Conservation (phyloP, 2,329 filamentous ascomycete species). For the Hypocreales sp. region DNA sequence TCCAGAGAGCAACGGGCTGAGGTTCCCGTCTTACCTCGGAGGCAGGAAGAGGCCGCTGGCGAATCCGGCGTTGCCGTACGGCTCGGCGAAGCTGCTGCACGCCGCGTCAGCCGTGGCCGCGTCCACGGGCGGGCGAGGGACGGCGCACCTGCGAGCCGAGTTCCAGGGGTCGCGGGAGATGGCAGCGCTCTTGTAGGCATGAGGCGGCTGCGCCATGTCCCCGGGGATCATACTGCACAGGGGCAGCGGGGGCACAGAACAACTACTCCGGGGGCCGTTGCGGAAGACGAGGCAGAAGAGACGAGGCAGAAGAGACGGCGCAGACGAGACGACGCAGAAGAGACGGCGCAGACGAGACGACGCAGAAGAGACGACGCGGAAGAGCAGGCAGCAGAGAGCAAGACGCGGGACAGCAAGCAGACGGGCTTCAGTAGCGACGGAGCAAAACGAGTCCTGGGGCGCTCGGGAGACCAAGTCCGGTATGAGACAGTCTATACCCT, state of each 20-base stretch:
- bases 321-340: too few species aligned
- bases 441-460: conserved; percentile 2
- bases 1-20: conserved; percentile 1
- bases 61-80: conserved; percentile 16
- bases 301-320: too few species aligned
- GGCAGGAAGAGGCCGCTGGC: conserved; percentile 20
- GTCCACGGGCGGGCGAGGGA: not conserved
- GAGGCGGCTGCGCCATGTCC: conserved; percentile 30
- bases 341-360: too few species aligned
- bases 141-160: conserved; percentile 34
- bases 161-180: conserved; percentile 34
- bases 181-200: conserved; percentile 29
- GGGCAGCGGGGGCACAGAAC: not conserved
- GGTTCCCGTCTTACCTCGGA: conserved; percentile 20
- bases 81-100: conserved; percentile 15
- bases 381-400: too few species aligned
- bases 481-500: conserved; percentile 1
- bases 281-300: too few species aligned
- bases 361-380: too few species aligned
- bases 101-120: conserved; percentile 3
- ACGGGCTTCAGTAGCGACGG: not conserved
- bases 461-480: conserved; percentile 4
- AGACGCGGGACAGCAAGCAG: too few species aligned
- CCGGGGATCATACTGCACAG: conserved; percentile 18
- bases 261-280: too few species aligned